Base-by-base conservation (phyloP, 1,284 basidiomycete genomes). In the Malassezia equina region DNA sequence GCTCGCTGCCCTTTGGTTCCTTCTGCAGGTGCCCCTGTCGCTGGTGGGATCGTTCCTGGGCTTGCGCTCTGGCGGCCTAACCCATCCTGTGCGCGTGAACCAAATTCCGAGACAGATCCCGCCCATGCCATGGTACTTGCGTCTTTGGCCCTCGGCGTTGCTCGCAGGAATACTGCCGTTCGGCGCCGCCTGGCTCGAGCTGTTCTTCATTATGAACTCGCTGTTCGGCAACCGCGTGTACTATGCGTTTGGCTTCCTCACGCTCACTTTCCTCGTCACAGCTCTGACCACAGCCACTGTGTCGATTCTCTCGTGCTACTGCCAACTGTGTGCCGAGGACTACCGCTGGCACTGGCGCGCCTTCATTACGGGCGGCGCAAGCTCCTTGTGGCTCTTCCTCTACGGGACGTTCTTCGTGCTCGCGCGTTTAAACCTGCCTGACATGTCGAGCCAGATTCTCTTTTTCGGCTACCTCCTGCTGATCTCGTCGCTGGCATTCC, bases 261-360 rank as follows among this genome's bases (percentile, higher is more conserved):
- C 90, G 28, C 78, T 96, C 48, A 94, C 91, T 0, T 87, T 87
- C 43, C 78, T 81, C 33, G 84, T 95, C 40, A 88, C 94, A 32
- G 81, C 82, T 21, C 42, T 54, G 24, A 73, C 69, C 2, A 64
- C 67, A 0, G 69, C 71, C 1, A 71, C 69, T 2, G 69, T 73
- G 24, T 61, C 64, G 8, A 66, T 71, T 49, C 60, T 65, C 17
- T 66, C 64, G 23, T 52, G 63, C 62, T 76, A 98, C 78, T 95
- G 95, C 75, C 80, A 85, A 55, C 81, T 98, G 13, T 96, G 91
- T 63, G 86, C 89, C 9, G 93, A 96, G 75, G 91, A 98, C 70
- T 96, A 95, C 77, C 80, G 88, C 60, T 98, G 91, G 91, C 91
- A 98, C 61, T 96, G 93, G 91, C 82, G 90, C 39, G 81, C 89